Conservation (phyloP, 1,284 basidiomycete genomes). For the Apiotrichum brassicae region DNA sequence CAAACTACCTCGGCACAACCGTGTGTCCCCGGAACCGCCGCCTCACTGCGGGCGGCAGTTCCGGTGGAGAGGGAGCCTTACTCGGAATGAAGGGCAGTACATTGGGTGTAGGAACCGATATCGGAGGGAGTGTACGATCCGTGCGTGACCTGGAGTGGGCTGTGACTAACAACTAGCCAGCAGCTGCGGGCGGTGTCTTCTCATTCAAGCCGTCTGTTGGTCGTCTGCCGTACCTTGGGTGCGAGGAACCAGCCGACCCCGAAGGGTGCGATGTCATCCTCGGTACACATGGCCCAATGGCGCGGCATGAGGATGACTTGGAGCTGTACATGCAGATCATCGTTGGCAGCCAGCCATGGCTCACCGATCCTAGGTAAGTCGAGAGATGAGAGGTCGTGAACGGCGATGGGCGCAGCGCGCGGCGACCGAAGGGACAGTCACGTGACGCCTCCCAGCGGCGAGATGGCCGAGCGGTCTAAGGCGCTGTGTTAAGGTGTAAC, state of each 20-base stretch:
- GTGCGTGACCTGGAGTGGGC: not conserved
- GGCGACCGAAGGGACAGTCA: no score
- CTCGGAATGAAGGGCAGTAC: slow-evolving; percentile 35
- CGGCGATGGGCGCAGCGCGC: no score
- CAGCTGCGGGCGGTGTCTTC: slow-evolving; percentile 36
- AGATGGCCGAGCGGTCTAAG: no score
- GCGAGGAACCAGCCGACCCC: slow-evolving; percentile 14
- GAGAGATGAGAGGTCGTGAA: no score
- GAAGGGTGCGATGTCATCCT: slow-evolving; percentile 33
- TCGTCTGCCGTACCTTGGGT: slow-evolving; percentile 38
- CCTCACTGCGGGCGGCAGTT: slow-evolving; percentile 44
- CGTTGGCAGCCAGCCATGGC: slow-evolving; percentile 24
- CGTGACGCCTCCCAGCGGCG: no score
- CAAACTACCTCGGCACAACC: slow-evolving; percentile 36
- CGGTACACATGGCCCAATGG: slow-evolving; percentile 37
- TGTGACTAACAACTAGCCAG: slow-evolving; percentile 9
- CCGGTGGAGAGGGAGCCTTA: slow-evolving; percentile 48
- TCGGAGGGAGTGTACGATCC: slow-evolving; percentile 42
- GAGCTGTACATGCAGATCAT: slow-evolving; percentile 37
- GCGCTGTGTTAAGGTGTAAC: no score
- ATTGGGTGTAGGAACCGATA: slow-evolving; percentile 43
- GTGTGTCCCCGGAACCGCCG: slow-evolving; percentile 43
- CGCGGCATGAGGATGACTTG: slow-evolving; percentile 34
- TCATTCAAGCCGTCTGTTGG: slow-evolving; percentile 38
- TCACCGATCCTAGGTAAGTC: slow-evolving; percentile 14